Evolutionary conservation across 345 rosid genomes (phyloP), one percentile per base, ranked within the genome.

Genomic region (Microcos paniculata): DNA sequence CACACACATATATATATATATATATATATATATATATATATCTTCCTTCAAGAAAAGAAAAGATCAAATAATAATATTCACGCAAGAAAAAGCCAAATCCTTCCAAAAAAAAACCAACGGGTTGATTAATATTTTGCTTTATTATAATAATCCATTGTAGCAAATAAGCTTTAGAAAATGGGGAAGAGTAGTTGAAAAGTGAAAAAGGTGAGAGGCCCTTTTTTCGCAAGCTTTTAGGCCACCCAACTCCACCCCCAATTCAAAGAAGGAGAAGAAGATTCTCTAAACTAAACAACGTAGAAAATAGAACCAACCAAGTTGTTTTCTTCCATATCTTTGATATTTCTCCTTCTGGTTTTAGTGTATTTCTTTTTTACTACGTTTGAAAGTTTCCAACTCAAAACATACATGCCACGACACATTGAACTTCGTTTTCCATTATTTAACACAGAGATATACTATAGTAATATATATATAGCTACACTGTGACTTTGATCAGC

Each of bases 111-210:
- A 15, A 49, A 42, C 45, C 6, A 6, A 42, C 8, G 45, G 45
- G 45, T 9, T 42, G 45, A 42, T 56, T 13, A 56, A 23, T 3
- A 19, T 24, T 23, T 66, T 70, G 49, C 18, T 63, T 63, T 35
- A 38, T 63, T n/a, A 21, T 38, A 10, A n/a, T 38, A 40, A 63
- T 13, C 21, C 23, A 2, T 10, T 19, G 18, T 12, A 13, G 53
- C 69, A 46, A 57, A 73, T 55, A 67, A 45, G 33, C 57, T 61
- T 61, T 52, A 40, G 69, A 66, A 76, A 69, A 73, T n/a, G 61
- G 52, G 76, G 55, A 43, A 52, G 87, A 82, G 90, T 80, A 9
- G 88, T 88, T 86, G 85, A 77, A 86, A 88, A 83, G 88, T 76
- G 81, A 64, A 81, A 81, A 86, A 72, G 87, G 46, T 12, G 15